Percentiles rank a stretch among this genome's conserved stretches.
Evolutionary conservation across 805 yeast genomes (phyloP).

Genomic region (Hanseniaspora nectarophila): DNA sequence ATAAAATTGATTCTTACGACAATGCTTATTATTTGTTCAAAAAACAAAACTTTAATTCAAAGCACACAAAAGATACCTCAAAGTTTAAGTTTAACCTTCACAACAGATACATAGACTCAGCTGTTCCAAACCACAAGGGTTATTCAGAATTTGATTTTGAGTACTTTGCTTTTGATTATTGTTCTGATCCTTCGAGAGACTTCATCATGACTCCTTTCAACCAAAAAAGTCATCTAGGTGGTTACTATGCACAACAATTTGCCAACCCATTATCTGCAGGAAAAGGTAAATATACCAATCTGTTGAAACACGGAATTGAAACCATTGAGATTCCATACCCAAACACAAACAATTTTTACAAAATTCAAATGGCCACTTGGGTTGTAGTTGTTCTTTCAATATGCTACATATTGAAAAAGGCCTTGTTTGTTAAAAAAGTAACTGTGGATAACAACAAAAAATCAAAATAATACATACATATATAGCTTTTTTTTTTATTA

Average conservation of each 20-base stretch:
- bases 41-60: not conserved
- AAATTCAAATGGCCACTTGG: conserved; percentile 31
- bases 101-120: conserved; percentile 40
- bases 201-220: conserved; percentile 4
- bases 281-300: not conserved
- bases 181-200: conserved; percentile 27
- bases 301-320: not conserved
- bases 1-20: conserved; percentile 25
- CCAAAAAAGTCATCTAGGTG: conserved; percentile 4
- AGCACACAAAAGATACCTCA: not conserved
- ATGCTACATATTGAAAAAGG: conserved; percentile 26
- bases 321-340: conserved; percentile 33
- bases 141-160: conserved; percentile 23
- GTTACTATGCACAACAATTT: not conserved
- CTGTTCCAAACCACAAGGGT: conserved; percentile 14
- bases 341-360: conserved; percentile 23
- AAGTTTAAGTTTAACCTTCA: conserved; percentile 35
- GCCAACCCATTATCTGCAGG: not conserved
- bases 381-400: conserved; percentile 29
- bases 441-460: not conserved
- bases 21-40: conserved; percentile 6
- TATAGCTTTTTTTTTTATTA: not conserved
- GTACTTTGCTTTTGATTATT: conserved; percentile 42
- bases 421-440: conserved; percentile 12
- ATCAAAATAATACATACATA: not conserved